Percentiles rank a stretch among this genome's conserved stretches.
Evolutionary conservation across 495 filamentous ascomycete species (phyloP).

Genomic region (Penicillium steckii): DNA sequence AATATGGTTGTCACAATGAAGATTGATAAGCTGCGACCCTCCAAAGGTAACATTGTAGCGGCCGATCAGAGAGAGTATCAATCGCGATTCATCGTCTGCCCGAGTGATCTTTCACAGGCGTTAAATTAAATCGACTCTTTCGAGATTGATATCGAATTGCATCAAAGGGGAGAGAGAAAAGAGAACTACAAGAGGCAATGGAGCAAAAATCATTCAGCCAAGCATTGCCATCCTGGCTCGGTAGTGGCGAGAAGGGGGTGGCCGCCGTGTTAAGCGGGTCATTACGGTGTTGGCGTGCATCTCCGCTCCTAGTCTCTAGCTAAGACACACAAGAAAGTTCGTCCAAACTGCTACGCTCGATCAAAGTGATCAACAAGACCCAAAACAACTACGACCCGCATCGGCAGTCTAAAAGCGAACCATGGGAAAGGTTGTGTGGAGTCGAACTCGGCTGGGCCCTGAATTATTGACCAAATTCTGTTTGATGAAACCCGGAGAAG

Average conservation of each 20-base stretch:
- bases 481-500: neutral
- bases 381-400: neutral
- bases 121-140: conserved; percentile 5
- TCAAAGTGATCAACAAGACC: neutral
- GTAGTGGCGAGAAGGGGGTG: conserved; percentile 17
- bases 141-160: neutral
- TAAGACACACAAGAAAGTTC: neutral
- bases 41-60: conserved; percentile 33
- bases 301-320: neutral
- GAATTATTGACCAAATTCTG: neutral
- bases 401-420: neutral
- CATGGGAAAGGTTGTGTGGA: neutral
- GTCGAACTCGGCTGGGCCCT: neutral
- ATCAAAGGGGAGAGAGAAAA: conserved; percentile 1
- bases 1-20: conserved; percentile 42
- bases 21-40: conserved; percentile 38
- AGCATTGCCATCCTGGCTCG: conserved; percentile 9
- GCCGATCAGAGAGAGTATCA: conserved; percentile 3
- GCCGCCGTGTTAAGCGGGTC: conserved; percentile 3
- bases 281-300: conserved; percentile 3
- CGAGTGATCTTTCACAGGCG: neutral
- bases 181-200: conserved; percentile 1
- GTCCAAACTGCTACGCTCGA: neutral
- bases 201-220: conserved; percentile 8
- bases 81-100: conserved; percentile 16